These are phyloP conservation scores for Tolypocladium amazonense DNA, from an alignment of 2,329 filamentous ascomycete genomes.

Conservation along the genomic window DNA sequence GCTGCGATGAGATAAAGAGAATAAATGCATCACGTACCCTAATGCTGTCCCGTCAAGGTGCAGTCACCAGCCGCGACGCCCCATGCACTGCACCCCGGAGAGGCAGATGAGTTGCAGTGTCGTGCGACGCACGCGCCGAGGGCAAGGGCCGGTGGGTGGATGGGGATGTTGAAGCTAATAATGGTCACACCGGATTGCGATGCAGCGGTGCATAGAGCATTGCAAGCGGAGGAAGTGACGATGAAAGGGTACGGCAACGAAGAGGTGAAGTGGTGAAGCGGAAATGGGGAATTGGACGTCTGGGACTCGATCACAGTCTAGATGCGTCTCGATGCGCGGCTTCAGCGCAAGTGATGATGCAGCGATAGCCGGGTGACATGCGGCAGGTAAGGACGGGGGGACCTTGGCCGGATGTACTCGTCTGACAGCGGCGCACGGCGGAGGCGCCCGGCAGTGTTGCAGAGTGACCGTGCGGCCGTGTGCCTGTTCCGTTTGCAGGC, in stretches of 20 bases:
- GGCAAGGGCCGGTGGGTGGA: background rate
- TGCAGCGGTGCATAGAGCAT: background rate
- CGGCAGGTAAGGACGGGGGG: background rate
- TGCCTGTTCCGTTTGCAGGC: background rate
- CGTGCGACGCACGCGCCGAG: background rate
- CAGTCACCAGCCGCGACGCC: slow-evolving; percentile 6
- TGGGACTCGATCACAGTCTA: background rate
- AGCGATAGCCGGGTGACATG: background rate
- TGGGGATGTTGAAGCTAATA: background rate
- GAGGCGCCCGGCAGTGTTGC: background rate
- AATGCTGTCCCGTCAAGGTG: slow-evolving; percentile 5
- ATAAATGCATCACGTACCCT: background rate
- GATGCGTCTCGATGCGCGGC: background rate
- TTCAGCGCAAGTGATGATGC: background rate
- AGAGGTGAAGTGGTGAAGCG: background rate
- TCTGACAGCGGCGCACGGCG: background rate
- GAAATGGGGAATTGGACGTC: background rate
- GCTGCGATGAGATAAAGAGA: background rate
- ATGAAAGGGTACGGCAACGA: background rate
- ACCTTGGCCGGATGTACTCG: background rate
- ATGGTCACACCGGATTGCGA: background rate
- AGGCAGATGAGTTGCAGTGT: background rate
- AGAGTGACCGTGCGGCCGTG: background rate
- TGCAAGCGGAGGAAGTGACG: background rate
- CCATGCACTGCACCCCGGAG: slow-evolving; percentile 8